phyloP scores from a whole-genome alignment of 345 rosid genomes.

The Rhodamnia argentea region DNA sequence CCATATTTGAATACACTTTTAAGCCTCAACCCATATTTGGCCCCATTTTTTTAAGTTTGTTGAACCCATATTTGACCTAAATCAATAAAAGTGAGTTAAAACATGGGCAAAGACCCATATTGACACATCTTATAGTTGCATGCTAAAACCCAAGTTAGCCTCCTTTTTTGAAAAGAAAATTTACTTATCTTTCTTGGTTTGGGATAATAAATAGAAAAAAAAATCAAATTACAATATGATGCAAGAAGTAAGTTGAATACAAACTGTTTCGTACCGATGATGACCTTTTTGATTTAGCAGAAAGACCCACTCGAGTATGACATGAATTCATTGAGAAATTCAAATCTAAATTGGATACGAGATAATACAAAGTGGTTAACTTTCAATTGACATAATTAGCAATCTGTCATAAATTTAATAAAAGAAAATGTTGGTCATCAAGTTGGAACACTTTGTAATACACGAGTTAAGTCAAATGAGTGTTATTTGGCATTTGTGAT shows the following conservation, averaged over 20 bases:
- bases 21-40: too few species aligned
- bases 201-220: neutral
- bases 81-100: too few species aligned
- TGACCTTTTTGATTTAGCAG: neutral
- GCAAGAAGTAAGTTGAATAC: fast-evolving
- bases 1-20: too few species aligned
- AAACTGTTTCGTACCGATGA: fast-evolving
- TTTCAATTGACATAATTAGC: neutral
- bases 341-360: too few species aligned
- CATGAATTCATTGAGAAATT: too few species aligned
- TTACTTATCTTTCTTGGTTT: neutral
- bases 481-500: too few species aligned
- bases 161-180: neutral
- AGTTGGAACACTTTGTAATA: too few species aligned
- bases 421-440: neutral
- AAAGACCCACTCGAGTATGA: neutral
- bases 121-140: neutral
- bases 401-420: neutral
- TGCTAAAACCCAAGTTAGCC: neutral
- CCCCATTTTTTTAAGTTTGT: too few species aligned
- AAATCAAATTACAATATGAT: neutral
- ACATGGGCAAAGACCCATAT: too few species aligned
- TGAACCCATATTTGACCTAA: too few species aligned
- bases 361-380: neutral
- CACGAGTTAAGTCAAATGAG: too few species aligned